Evolutionary conservation across 352 stramenopile genomes (phyloP), one percentile per base, ranked within the genome.

Genomic region (Peronospora farinosa): DNA sequence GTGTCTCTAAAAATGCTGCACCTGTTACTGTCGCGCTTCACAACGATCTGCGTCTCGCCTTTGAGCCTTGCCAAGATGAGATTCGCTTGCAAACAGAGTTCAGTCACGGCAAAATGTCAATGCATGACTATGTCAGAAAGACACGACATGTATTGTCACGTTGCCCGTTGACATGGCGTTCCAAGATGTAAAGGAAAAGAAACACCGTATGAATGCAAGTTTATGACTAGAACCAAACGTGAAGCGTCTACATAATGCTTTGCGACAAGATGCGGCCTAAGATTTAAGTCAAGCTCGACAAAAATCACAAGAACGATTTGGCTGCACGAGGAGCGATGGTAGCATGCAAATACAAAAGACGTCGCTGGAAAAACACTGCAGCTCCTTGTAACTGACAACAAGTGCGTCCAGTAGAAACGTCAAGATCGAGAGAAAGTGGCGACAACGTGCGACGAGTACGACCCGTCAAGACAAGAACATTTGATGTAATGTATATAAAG

Each of bases 301-400:
- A n/a, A 81, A 84, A n/a, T n/a, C n/a, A n/a, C n/a, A n/a, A n/a
- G n/a, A 52, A 53, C 21, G 74, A 89, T 21, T 57, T 87, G 40
- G 65, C 67, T 89, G 36, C 65, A 84, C 21, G 76, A 88, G 8
- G 76, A 90, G 60, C 70, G 73, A 8, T 65, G 64, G 7, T 56
- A 73, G 36, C 69, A 86, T 51, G 68, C 86, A 36, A 33, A 57
- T 17, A 49, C 48, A 1, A n/a, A 36, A 71, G 9, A 53, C 61
- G 15, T 62, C 86, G 21, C 44, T 83, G 8, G 66, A 87, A 47
- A 70, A 76, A 47, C 64, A 69, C 13, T 78, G 52, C 44, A 53
- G 35, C n/a, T 54, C 58, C 9, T 78, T 25, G 62, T 81, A 44
- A 60, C 60, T 12, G 66, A 86, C 32, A 59, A 47, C 35, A 64